A percentile compares a stretch with the other conserved stretches of the same genome.
Conservation (phyloP, 495 filamentous ascomycete species). For the Jackrogersella minutella region DNA sequence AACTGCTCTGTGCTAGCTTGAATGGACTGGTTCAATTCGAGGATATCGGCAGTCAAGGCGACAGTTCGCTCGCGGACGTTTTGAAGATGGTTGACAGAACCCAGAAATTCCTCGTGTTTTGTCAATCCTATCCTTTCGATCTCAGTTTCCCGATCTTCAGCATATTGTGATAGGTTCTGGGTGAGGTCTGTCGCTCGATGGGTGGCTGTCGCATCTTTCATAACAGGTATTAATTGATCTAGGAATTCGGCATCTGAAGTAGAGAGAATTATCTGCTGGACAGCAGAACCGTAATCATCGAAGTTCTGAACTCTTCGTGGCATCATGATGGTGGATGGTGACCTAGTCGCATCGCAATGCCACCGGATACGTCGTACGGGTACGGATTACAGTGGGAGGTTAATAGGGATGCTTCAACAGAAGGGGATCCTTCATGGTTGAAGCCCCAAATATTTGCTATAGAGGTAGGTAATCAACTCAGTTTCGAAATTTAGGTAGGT, state of each 20-base stretch:
- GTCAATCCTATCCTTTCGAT: conserved; percentile 95
- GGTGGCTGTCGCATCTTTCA: conserved; percentile 86
- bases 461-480: no score
- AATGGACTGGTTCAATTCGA: conserved; percentile 91
- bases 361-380: neutral
- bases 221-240: conserved; percentile 90
- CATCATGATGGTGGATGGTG: conserved; percentile 42
- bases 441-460: no score
- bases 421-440: neutral
- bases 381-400: neutral
- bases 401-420: neutral
- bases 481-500: no score
- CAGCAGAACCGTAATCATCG: conserved; percentile 63
- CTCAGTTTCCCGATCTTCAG: conserved; percentile 83
- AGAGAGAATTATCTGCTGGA: conserved; percentile 84
- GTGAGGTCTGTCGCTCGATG: conserved; percentile 76
- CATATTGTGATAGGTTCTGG: conserved; percentile 79
- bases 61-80: conserved; percentile 89
- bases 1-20: conserved; percentile 95
- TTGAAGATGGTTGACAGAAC: conserved; percentile 90
- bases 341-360: conserved; percentile 17
- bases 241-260: conserved; percentile 93
- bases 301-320: conserved; percentile 58
- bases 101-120: conserved; percentile 96
- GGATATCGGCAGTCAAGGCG: conserved; percentile 85